Evolutionary conservation across 192 early-diverging fungal genomes (phyloP), one percentile per base, ranked within the genome.

Genomic region (Umbelopsis ramanniana): DNA sequence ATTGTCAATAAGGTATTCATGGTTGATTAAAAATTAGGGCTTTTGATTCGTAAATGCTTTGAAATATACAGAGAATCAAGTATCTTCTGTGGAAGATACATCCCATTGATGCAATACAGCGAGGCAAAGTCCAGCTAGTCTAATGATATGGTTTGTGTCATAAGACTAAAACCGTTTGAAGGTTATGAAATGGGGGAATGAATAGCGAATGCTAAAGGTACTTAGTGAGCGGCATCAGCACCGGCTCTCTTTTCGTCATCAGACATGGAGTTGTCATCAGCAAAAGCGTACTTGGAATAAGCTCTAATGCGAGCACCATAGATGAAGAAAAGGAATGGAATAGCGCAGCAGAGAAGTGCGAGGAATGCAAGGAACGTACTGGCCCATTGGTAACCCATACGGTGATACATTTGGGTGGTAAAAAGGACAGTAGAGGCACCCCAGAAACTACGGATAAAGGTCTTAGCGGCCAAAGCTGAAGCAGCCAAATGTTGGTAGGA

Each of bases 381-480:
- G 22, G 29, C 57, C 57, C 57, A 63, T 63, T 63, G 57, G 24
- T 63, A 37, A 17, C 57, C 57, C n/a, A 63, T 21, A 22, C 57
- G 29, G 15, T 63, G 29, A 26, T 37, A 63, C 57, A 63, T 63
- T 63, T 63, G 57, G 17, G 37, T 63, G 24, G 57, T 38, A 24
- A 63, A 63, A 5, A 63, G 24, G 12, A 38, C 29, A 19, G 17
- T 14, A 26, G 57, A 17, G 37, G 57, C 57, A 26, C 57, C 57
- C 26, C 26, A 63, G 57, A 63, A 38, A 63, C 29, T 37, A 19
- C 57, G 57, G 17, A 63, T 29, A 22, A 21, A 38, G n/a, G 57
- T 38, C 29, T 63, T 63, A 1, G 57, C 57, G 1, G 57, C 57
- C 4, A 63, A 22, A 26, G 57, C 57, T 0, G 57, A 63, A 26